phyloP scores from a whole-genome alignment of 192 early-diverging fungal species.

The Backusella parvicylindrica region DNA sequence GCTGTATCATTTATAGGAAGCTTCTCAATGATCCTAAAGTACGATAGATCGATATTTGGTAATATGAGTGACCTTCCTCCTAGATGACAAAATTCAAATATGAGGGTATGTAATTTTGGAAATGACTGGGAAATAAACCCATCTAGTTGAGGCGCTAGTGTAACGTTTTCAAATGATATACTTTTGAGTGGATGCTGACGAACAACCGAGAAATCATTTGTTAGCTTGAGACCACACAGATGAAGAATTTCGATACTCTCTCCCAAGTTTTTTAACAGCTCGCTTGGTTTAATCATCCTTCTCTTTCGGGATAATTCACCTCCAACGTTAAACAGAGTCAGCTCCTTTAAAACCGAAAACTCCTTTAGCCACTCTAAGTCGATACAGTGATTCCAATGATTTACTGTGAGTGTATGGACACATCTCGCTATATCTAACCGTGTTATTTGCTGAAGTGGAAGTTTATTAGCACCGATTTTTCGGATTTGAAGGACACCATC shows the following conservation, averaged over 20 bases:
- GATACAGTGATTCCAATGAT: not conserved
- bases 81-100: not conserved
- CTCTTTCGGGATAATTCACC: not conserved
- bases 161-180: not conserved
- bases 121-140: not conserved
- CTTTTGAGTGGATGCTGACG: not conserved
- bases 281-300: not conserved
- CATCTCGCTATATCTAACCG: not conserved
- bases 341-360: not conserved
- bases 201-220: not conserved
- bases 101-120: not conserved
- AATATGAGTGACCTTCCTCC: not conserved
- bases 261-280: not conserved
- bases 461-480: not conserved
- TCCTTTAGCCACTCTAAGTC: not conserved
- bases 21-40: not conserved
- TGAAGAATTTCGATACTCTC: not conserved
- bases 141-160: not conserved
- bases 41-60: not conserved
- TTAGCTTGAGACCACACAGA: not conserved
- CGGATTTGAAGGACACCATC: not conserved
- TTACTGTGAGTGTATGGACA: not conserved
- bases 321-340: not conserved
- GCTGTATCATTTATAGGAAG: not conserved
- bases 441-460: not conserved